Conservation (phyloP, 768 basidiomycete species). For the Cystobasidium tubakii region DNA sequence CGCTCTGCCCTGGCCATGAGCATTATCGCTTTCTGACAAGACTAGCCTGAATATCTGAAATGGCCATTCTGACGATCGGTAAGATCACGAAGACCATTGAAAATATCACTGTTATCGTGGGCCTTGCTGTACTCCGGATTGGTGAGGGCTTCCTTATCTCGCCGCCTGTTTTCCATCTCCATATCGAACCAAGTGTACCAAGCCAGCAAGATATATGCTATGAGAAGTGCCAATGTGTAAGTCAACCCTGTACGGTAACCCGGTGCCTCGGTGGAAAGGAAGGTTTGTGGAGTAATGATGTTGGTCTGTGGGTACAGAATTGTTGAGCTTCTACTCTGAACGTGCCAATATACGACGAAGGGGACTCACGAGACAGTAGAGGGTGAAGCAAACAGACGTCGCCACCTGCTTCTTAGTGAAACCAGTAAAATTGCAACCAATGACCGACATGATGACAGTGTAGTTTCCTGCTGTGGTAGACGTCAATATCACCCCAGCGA, state of each 20-base stretch:
- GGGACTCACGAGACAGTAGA: background rate
- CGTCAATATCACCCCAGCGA: background rate
- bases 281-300: constrained; percentile 3
- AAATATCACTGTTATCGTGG: background rate
- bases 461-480: background rate
- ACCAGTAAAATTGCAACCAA: background rate
- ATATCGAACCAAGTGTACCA: background rate
- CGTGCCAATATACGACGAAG: background rate
- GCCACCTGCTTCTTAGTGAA: constrained; percentile 1
- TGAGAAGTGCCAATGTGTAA: background rate
- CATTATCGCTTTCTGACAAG: background rate
- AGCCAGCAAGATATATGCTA: background rate
- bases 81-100: background rate
- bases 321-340: too few relatives aligned
- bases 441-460: background rate
- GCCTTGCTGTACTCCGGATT: background rate
- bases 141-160: constrained; percentile 2
- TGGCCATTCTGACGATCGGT: constrained; percentile 3
- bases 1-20: too few relatives aligned
- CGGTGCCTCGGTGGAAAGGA: background rate
- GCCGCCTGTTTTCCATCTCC: background rate
- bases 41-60: background rate
- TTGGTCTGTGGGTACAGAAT: background rate
- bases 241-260: background rate
- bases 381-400: background rate